These are phyloP conservation scores for Guillardia theta DNA, from an alignment of 78 protist genomes.

Conservation along the genomic window DNA sequence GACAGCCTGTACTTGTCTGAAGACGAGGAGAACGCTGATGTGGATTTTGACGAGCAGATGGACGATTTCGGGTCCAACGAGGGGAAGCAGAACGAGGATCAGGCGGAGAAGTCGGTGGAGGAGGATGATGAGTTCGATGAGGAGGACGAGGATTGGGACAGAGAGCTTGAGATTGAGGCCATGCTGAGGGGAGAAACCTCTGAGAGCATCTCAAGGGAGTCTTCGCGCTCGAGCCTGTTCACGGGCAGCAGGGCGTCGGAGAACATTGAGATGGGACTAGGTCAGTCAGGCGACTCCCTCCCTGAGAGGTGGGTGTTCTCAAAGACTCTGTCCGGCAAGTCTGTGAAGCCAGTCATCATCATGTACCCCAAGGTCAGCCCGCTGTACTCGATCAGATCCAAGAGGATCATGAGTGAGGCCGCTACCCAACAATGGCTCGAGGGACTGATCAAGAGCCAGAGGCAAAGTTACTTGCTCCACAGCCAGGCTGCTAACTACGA, in stretches of 20 bases:
- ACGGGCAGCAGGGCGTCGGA: too few species aligned
- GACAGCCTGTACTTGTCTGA: too few species aligned
- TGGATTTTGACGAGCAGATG: too few species aligned
- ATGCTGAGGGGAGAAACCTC: too few species aligned
- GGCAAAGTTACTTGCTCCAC: background rate
- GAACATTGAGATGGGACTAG: too few species aligned
- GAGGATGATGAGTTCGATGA: too few species aligned
- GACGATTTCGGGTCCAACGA: too few species aligned
- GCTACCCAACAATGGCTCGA: background rate
- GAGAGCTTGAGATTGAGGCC: conserved; percentile 12
- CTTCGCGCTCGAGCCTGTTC: too few species aligned
- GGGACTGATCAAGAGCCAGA: background rate
- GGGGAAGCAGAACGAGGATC: background rate
- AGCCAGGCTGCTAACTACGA: too few species aligned
- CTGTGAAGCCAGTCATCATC: background rate
- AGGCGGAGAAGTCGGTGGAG: background rate
- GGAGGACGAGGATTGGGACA: conserved; percentile 43
- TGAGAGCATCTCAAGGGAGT: too few species aligned
- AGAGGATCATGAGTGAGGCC: background rate
- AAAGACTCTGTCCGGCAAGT: background rate
- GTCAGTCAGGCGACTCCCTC: too few species aligned
- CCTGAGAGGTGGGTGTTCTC: background rate
- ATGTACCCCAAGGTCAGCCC: background rate
- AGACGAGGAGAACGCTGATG: too few species aligned
- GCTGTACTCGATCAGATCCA: background rate